Evolutionary conservation across 1,139 yeast species (phyloP), one percentile per base, ranked within the genome.

Genomic region (Trichomonascaceae sp.): DNA sequence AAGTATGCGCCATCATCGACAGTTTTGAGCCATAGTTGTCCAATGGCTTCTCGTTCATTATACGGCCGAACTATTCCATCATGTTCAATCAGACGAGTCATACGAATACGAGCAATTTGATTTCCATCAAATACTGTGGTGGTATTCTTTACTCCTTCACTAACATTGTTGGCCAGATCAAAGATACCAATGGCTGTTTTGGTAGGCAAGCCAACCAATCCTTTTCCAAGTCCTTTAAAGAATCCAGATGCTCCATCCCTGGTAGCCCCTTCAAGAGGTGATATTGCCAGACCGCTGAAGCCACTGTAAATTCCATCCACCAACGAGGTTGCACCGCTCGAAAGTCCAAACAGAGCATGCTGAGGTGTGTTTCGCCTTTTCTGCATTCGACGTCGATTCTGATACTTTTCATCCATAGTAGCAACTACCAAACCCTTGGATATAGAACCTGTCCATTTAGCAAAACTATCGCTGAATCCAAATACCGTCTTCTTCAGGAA

Each of bases 161-260:
- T 85, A 30, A 93, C 84, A 70, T 89, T 91, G 49, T 89, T 86
- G 0, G 99, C 96, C 60, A 95, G 76, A 67, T 95, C 99, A 64
- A 95, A 85, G 38, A 93, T 70, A 7, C 99, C 99, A 64, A 93
- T 90, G 0, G 97, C 96, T 0, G 99, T 89, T 71, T 95, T 95
- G 0, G 99, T 90, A 0, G 99, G 99, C 43, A 95, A 73, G 0
- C 99, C 99, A 54, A 95, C 82, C 20, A 95, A 68, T n/a, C 99
- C 99, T 64, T 85, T 87, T 7, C 99, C 99, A 9, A 95, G 69
- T 0, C 99, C 99, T 66, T 83, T 88, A 72, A 95, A 83, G 67
- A 95, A 93, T 0, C 99, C 99, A 1, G 83, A 76, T 0, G 98
- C 84, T 10, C 98, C 99, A 48, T 85, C 96, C 53, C 79, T 76